A percentile compares a stretch with the other conserved stretches of the same genome.
Evolutionary conservation across 352 stramenopile species (phyloP).

Genomic region (Phytophthora crassamura): DNA sequence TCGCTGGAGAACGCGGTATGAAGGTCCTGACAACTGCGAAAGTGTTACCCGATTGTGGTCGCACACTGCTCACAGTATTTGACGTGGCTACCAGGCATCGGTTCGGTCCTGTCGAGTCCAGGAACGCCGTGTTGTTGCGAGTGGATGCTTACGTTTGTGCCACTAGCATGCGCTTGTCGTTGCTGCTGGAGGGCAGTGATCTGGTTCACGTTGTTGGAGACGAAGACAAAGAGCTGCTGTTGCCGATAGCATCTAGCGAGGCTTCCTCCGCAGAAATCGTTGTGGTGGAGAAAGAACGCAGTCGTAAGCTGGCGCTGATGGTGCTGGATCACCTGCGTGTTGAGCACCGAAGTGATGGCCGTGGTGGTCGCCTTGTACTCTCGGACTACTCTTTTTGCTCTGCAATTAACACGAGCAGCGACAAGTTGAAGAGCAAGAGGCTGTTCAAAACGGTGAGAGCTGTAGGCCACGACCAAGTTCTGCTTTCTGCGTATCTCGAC

Average conservation of each 20-base stretch:
- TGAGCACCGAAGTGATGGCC: conserved; percentile 57
- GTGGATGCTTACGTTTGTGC: conserved; percentile 68
- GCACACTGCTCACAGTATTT: conserved; percentile 71
- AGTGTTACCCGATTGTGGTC: conserved; percentile 42
- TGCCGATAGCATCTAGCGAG: neutral
- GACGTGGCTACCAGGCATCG: conserved; percentile 26
- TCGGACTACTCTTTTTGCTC: conserved; percentile 46
- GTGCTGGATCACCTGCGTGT: conserved; percentile 67
- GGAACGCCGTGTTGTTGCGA: conserved; percentile 36
- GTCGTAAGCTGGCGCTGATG: conserved; percentile 39
- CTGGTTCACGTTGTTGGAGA: conserved; percentile 56
- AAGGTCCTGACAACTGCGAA: conserved; percentile 67
- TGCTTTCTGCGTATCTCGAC: conserved; percentile 42
- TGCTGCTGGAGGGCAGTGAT: conserved; percentile 51
- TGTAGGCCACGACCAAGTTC: conserved; percentile 41
- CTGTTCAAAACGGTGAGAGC: conserved; percentile 61
- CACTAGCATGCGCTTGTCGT: conserved; percentile 55
- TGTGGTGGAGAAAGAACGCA: conserved; percentile 13
- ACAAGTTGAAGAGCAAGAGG: conserved; percentile 9
- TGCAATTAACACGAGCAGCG: neutral
- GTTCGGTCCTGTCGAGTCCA: neutral
- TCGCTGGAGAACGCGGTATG: conserved; percentile 48
- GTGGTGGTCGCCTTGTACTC: conserved; percentile 54
- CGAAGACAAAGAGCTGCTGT: conserved; percentile 30
- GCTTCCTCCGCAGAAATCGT: neutral